These are phyloP conservation scores for Paraurostyla sp. DNA, from an alignment of 73 alveolate genomes.

Conservation along the genomic window DNA sequence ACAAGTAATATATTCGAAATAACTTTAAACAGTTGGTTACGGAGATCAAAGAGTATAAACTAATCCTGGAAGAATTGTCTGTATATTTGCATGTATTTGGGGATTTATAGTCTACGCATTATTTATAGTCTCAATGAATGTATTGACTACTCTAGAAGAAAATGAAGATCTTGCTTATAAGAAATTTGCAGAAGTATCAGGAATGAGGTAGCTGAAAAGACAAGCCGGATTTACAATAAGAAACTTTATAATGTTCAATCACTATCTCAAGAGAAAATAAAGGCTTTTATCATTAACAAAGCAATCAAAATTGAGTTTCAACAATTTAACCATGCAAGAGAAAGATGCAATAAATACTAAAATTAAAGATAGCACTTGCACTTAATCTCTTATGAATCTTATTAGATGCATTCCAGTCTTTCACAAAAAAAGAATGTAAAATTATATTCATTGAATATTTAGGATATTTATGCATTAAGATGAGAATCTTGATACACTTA, in stretches of 20 bases:
- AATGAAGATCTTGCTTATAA: not conserved
- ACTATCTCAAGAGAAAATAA: too few relatives aligned
- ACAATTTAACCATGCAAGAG: too few relatives aligned
- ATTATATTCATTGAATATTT: too few relatives aligned
- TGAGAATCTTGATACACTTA: not conserved
- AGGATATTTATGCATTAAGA: slow-evolving; percentile 9
- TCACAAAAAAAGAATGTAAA: slow-evolving; percentile 22
- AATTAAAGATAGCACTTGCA: not conserved
- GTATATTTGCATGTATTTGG: slow-evolving; percentile 87
- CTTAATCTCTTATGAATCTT: not conserved
- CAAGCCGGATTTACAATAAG: not conserved
- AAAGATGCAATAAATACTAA: not conserved
- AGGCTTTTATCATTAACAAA: too few relatives aligned
- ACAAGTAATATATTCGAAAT: slow-evolving; percentile 18
- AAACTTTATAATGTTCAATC: not conserved
- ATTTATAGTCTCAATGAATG: slow-evolving; percentile 75
- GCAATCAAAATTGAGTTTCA: too few relatives aligned
- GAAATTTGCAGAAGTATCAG: not conserved
- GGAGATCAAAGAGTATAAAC: slow-evolving; percentile 84
- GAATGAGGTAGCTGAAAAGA: not conserved
- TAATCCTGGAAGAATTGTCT: slow-evolving; percentile 82
- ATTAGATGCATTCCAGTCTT: not conserved
- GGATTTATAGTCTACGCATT: slow-evolving; percentile 81
- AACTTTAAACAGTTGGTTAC: slow-evolving; percentile 70
- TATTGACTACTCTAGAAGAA: not conserved